These are phyloP conservation scores for Candida ficus DNA, from an alignment of 805 yeast species.

Conservation along the genomic window DNA sequence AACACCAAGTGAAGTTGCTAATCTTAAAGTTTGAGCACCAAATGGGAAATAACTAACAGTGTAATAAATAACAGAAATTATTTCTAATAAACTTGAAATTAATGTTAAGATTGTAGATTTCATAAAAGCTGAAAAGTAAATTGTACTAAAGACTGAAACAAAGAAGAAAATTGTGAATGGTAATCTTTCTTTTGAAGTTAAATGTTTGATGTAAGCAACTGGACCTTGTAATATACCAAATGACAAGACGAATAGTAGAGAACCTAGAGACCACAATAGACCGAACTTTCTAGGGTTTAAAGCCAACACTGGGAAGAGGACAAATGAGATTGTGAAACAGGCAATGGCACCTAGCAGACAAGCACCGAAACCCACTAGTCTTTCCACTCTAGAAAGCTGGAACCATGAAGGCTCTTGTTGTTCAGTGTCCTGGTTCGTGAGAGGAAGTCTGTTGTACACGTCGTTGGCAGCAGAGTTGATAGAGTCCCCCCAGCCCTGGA, in stretches of 20 bases:
- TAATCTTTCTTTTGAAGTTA: constrained; percentile 68
- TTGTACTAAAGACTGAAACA: no score
- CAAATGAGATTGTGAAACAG: constrained; percentile 77
- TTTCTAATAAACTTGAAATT: constrained; percentile 67
- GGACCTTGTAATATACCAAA: constrained; percentile 95
- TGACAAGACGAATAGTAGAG: constrained; percentile 77
- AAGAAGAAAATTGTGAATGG: no score
- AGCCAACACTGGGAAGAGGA: constrained; percentile 84
- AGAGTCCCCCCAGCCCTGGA: constrained; percentile 33
- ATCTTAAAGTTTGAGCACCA: constrained; percentile 72
- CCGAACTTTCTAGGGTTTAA: constrained; percentile 91
- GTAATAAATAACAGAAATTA: constrained; percentile 85
- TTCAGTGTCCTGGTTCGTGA: constrained; percentile 47
- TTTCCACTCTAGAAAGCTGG: constrained; percentile 67
- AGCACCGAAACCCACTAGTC: constrained; percentile 69
- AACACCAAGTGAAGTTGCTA: constrained; percentile 52
- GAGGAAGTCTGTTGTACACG: constrained; percentile 62
- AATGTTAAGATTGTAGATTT: constrained; percentile 74
- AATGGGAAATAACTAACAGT: constrained; percentile 92
- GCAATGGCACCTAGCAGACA: constrained; percentile 73
- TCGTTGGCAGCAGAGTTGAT: constrained; percentile 41
- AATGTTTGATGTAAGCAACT: constrained; percentile 65
- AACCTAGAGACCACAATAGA: constrained; percentile 85
- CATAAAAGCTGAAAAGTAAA: no score
- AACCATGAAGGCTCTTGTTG: constrained; percentile 75